Percentiles rank a stretch among this genome's conserved stretches.
These are phyloP conservation scores for Artemisia argyi DNA, from an alignment of 129 eudicot genomes.

Conservation along the genomic window DNA sequence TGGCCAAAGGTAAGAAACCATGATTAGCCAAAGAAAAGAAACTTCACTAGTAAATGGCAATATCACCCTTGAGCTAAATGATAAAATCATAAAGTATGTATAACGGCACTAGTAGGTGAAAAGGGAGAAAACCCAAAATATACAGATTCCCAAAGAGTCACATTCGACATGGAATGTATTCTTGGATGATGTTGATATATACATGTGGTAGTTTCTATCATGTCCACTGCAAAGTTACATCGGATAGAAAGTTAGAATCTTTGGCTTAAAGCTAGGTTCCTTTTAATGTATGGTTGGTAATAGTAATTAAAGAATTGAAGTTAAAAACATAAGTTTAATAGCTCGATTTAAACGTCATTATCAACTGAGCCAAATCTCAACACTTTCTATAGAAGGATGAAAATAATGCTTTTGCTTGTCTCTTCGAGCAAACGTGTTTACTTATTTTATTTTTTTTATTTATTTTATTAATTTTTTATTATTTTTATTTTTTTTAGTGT, in stretches of 20 bases:
- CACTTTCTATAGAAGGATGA: neutral
- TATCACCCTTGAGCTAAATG: neutral
- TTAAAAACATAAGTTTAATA: neutral
- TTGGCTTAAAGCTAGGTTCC: neutral
- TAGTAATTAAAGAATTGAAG: neutral
- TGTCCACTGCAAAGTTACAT: neutral
- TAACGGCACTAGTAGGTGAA: neutral
- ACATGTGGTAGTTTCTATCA: slow-evolving; percentile 22
- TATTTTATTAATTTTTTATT: too few relatives aligned
- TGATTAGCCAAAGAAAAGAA: too few relatives aligned
- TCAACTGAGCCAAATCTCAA: neutral
- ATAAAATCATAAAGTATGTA: slow-evolving; percentile 3
- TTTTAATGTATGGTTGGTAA: neutral
- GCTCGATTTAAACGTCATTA: neutral
- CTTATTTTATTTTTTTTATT: too few relatives aligned
- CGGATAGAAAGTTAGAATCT: neutral
- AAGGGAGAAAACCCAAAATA: slow-evolving; percentile 5
- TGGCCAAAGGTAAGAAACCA: too few relatives aligned
- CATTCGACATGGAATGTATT: slow-evolving; percentile 19
- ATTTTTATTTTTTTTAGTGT: too few relatives aligned
- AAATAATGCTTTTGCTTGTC: too few relatives aligned
- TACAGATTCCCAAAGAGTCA: slow-evolving; percentile 31
- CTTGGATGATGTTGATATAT: slow-evolving; percentile 30
- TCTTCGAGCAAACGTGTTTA: too few relatives aligned
- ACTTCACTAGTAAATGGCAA: slow-evolving; percentile 3